Percentiles rank a stretch among this genome's conserved stretches.
Evolutionary conservation across 345 rosid genomes (phyloP).

Genomic region (Sonneratia alba): DNA sequence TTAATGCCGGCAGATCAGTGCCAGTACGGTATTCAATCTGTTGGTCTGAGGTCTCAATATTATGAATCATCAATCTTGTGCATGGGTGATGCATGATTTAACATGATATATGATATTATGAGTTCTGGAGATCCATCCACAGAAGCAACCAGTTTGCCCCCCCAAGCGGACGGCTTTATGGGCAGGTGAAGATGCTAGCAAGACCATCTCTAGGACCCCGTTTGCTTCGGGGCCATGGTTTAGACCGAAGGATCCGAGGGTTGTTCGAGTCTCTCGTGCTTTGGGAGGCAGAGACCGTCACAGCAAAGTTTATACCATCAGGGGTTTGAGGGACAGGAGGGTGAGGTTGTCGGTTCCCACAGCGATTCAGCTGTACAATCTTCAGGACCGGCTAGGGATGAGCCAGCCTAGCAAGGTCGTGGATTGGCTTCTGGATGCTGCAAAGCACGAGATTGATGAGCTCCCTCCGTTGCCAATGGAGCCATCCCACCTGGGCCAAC

Average conservation of each 20-base stretch:
- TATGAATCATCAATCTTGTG: background rate
- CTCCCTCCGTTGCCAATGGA: conserved; percentile 16
- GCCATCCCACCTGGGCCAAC: conserved; percentile 6
- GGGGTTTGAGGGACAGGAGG: conserved; percentile 17
- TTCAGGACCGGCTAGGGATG: conserved; percentile 20
- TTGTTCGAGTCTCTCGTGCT: conserved; percentile 15
- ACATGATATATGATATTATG: conserved; percentile 2
- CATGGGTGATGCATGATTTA: background rate
- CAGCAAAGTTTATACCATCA: conserved; percentile 18
- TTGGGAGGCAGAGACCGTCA: conserved; percentile 22
- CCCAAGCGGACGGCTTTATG: conserved; percentile 16
- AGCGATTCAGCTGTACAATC: conserved; percentile 18
- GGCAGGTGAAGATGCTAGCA: background rate
- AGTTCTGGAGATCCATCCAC: conserved; percentile 23
- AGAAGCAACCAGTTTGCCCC: conserved; percentile 28
- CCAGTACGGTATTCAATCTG: background rate
- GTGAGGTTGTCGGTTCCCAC: conserved; percentile 19
- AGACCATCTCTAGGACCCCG: conserved; percentile 12
- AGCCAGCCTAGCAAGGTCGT: conserved; percentile 21
- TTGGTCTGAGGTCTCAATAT: too few species aligned
- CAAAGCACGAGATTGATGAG: conserved; percentile 16
- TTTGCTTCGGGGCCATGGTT: conserved; percentile 28
- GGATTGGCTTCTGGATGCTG: conserved; percentile 20
- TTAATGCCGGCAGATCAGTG: background rate
- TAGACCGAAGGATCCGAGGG: conserved; percentile 14